Evolutionary conservation across 768 basidiomycete genomes (phyloP), one percentile per base, ranked within the genome.

Genomic region (Rubroboletus satanas): DNA sequence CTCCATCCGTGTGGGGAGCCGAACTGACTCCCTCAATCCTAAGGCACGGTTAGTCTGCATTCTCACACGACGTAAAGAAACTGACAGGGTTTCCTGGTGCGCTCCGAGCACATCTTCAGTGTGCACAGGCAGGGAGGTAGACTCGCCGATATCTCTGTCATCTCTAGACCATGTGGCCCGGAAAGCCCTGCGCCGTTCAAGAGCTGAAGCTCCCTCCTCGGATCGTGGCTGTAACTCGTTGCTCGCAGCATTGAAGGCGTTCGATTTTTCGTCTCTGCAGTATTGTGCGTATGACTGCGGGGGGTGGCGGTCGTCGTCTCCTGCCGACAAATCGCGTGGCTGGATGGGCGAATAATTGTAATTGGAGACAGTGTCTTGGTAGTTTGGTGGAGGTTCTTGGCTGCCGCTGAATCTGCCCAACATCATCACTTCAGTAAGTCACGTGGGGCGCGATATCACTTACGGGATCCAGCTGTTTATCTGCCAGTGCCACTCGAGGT

Each of bases 371-470:
- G 36, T 39, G 7, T 56, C 62, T 18, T 63, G n/a, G 11, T 60
- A 60, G 18, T 54, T 62, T 18, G 62, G 61, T 14, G 61, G 62
- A 41, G 57, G 54, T 15, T 51, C 57, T 5, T 52, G 26, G 7
- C 14, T 35, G 14, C 46, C 52, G 5, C 60, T 33, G 14, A 14
- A 12, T 39, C n/a, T 3, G 3, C 5, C 8, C 17, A 45, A 26
- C 7, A 3, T 55, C 10, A 23, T 49, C 15, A n/a, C 2, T 18
- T 44, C 41, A 47, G 4, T 9, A 45, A 18, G 21, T 42, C 41
- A 6, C 28, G 4, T 7, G 7, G 33, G 28, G 5, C 7, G 12
- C 26, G 17, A 45, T 21, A 42, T 28, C 8, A 43, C 62, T 53
- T 35, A 64, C 62, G 15, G 21, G 43, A 38, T 29, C 49, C 45